Percentiles rank a stretch among this genome's conserved stretches.
phyloP scores from a whole-genome alignment of 164 flowering plant species.

The Tinospora cordifolia region DNA sequence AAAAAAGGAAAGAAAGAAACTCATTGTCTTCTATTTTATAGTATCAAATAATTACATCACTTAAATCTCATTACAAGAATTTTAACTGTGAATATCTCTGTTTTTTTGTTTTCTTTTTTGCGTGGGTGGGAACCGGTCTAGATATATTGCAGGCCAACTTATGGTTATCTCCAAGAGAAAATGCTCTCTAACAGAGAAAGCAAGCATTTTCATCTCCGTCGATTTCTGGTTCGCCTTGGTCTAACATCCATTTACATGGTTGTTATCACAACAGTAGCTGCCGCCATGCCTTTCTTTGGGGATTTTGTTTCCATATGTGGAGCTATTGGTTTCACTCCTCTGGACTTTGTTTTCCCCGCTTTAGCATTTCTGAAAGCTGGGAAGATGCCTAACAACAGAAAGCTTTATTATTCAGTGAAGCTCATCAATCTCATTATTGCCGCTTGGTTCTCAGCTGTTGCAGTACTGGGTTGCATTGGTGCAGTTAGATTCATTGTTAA shows the following conservation, averaged over 20 bases:
- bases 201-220: not conserved
- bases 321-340: slow-evolving; percentile 62
- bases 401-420: slow-evolving; percentile 17
- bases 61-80: not conserved
- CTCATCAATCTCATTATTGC: slow-evolving; percentile 34
- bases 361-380: slow-evolving; percentile 50
- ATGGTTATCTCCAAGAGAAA: slow-evolving; percentile 38
- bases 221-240: slow-evolving; percentile 20
- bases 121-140: too few species aligned
- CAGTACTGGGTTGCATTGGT: slow-evolving; percentile 52
- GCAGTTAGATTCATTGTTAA: slow-evolving; percentile 35
- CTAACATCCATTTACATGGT: slow-evolving; percentile 34
- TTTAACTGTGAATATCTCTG: not conserved
- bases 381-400: slow-evolving; percentile 25
- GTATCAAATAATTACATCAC: not conserved
- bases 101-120: not conserved
- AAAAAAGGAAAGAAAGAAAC: too few species aligned
- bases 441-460: slow-evolving; percentile 46
- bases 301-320: slow-evolving; percentile 64
- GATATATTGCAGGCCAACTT: slow-evolving; percentile 69
- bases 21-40: too few species aligned
- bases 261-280: slow-evolving; percentile 35
- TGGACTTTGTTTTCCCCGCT: slow-evolving; percentile 55
- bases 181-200: slow-evolving; percentile 7
- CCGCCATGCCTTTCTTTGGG: slow-evolving; percentile 65